A percentile compares a stretch with the other conserved stretches of the same genome.
phyloP scores from a whole-genome alignment of 192 early-diverging fungal species.

The Umbelopsis ramanniana region DNA sequence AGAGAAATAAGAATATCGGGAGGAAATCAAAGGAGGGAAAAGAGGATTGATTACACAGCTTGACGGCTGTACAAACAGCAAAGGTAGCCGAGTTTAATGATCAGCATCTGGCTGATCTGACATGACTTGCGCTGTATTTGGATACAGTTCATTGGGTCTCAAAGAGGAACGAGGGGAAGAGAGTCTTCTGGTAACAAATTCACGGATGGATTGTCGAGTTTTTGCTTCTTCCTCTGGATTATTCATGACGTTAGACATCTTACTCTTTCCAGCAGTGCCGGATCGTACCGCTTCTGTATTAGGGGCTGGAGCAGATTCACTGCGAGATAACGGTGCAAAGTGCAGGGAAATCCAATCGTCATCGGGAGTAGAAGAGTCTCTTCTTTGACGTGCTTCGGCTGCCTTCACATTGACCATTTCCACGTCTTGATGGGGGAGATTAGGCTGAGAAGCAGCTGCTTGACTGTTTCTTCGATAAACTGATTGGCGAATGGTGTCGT shows the following conservation, averaged over 20 bases:
- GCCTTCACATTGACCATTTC: background rate
- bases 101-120: background rate
- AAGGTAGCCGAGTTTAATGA: background rate
- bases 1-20: background rate
- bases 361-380: slow-evolving; percentile 2
- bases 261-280: background rate
- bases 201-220: slow-evolving; percentile 6
- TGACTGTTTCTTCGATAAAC: slow-evolving; percentile 37
- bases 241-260: slow-evolving; percentile 10
- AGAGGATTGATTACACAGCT: background rate
- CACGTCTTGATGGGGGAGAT: slow-evolving; percentile 8
- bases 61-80: background rate
- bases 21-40: slow-evolving; percentile 9
- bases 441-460: slow-evolving; percentile 3
- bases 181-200: slow-evolving; percentile 2
- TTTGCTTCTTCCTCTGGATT: background rate
- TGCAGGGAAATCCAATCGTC: slow-evolving; percentile 8
- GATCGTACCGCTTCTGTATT: background rate
- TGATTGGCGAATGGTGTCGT: slow-evolving; percentile 43
- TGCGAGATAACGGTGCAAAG: slow-evolving; percentile 6
- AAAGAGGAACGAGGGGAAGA: background rate
- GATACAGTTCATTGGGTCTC: background rate
- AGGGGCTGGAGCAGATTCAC: slow-evolving; percentile 6
- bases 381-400: background rate
- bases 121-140: background rate